A percentile compares a stretch with the other conserved stretches of the same genome.
Evolutionary conservation across 345 rosid genomes (phyloP).

Genomic region (Isatis tinctoria): DNA sequence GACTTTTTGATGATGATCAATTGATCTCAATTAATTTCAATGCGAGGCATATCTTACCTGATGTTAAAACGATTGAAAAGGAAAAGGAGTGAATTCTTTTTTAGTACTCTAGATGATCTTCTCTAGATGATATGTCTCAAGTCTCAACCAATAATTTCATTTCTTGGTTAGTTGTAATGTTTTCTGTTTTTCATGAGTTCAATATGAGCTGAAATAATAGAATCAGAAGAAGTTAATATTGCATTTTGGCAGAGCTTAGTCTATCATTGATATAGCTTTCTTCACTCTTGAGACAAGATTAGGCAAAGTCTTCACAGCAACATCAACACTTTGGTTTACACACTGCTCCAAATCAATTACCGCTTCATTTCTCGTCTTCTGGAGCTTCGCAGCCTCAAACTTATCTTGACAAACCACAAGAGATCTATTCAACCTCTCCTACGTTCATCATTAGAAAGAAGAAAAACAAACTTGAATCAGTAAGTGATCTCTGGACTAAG

Average conservation of each 20-base stretch:
- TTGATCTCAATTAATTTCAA: not conserved
- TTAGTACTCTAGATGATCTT: too few species aligned
- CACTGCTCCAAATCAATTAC: constrained; percentile 59
- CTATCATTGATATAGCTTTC: constrained; percentile 37
- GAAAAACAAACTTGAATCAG: not conserved
- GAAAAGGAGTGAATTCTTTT: too few species aligned
- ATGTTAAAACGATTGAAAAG: not conserved
- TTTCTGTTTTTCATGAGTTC: not conserved
- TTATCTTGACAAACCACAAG: constrained; percentile 88
- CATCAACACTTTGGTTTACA: constrained; percentile 60
- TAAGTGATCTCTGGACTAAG: not conserved
- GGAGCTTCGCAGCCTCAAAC: constrained; percentile 68
- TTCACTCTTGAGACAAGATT: constrained; percentile 57
- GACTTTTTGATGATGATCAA: too few species aligned
- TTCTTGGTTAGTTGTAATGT: too few species aligned
- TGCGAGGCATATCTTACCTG: not conserved
- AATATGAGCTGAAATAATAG: not conserved
- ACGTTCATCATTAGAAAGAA: constrained; percentile 13
- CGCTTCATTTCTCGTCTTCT: constrained; percentile 43
- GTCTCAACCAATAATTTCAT: too few species aligned
- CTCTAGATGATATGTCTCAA: too few species aligned
- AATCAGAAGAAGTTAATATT: not conserved
- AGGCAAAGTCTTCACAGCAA: constrained; percentile 49
- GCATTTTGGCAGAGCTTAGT: not conserved
- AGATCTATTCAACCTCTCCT: constrained; percentile 85